phyloP scores from a whole-genome alignment of 1,284 basidiomycete genomes.

The Chondrostereum purpureum region DNA sequence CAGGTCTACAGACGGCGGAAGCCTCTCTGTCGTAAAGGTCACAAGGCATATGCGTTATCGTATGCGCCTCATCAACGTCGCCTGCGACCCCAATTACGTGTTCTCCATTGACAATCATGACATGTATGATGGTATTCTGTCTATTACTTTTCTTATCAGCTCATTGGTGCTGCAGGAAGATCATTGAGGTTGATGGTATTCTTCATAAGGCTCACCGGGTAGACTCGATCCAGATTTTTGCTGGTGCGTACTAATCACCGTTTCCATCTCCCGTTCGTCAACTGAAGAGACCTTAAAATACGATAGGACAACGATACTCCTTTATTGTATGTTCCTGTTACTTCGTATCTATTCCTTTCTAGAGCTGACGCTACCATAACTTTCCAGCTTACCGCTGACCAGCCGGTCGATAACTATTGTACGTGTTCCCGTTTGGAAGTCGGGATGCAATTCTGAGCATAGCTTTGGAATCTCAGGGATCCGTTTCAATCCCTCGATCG shows the following conservation, averaged over 20 bases:
- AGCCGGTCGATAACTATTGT: conserved; percentile 15
- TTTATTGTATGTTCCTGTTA: conserved; percentile 23
- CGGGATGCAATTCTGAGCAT: background rate
- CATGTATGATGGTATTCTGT: conserved; percentile 29
- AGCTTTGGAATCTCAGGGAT: conserved; percentile 19
- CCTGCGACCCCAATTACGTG: conserved; percentile 28
- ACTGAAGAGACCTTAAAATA: background rate
- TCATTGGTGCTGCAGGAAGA: conserved; percentile 14
- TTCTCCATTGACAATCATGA: conserved; percentile 36
- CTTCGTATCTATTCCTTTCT: conserved; percentile 17
- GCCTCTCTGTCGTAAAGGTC: conserved; percentile 24
- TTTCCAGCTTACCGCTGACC: conserved; percentile 12
- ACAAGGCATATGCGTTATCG: conserved; percentile 23
- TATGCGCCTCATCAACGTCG: conserved; percentile 27
- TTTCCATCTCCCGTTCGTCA: conserved; percentile 10
- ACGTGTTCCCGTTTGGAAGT: background rate
- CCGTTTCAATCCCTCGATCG: conserved; percentile 20
- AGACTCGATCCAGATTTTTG: conserved; percentile 22
- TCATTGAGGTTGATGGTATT: conserved; percentile 33
- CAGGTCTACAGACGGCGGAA: conserved; percentile 19
- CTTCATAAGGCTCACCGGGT: conserved; percentile 22
- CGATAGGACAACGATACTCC: conserved; percentile 27
- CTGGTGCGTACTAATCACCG: conserved; percentile 18
- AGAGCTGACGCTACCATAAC: conserved; percentile 23
- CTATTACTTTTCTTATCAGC: no score